Percentiles rank a stretch among this genome's conserved stretches.
Conservation (phyloP, 495 filamentous ascomycete species). For the Aeminium ludgeri region DNA sequence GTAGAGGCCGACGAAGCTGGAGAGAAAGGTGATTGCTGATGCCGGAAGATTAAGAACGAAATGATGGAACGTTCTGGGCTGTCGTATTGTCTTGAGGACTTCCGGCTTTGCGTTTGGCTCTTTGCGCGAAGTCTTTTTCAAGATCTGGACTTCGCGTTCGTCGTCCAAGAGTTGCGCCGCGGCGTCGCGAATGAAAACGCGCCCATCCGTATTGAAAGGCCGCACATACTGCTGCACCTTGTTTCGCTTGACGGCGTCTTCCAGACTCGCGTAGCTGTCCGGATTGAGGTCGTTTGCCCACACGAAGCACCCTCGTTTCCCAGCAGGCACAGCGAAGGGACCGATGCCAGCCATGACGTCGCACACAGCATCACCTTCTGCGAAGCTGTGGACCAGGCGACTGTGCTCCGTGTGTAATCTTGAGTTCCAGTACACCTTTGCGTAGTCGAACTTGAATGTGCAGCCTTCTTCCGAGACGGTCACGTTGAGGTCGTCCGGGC, state of each 20-base stretch:
- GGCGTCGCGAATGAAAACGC: constrained; percentile 56
- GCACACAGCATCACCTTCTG: constrained; percentile 70
- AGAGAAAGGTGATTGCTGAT: constrained; percentile 66
- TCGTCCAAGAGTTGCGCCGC: constrained; percentile 41
- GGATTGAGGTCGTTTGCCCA: constrained; percentile 97
- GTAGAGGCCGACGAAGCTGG: constrained; percentile 73
- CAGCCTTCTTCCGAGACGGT: constrained; percentile 48
- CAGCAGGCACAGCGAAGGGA: constrained; percentile 85
- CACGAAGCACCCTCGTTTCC: constrained; percentile 77
- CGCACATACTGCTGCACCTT: constrained; percentile 64
- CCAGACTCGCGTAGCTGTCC: constrained; percentile 56
- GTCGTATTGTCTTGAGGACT: constrained; percentile 11
- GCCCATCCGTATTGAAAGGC: constrained; percentile 65
- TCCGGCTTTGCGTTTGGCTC: constrained; percentile 12
- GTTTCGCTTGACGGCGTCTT: constrained; percentile 54
- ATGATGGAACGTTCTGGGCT: constrained; percentile 48
- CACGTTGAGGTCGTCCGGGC: constrained; percentile 63
- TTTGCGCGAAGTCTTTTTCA: constrained; percentile 1
- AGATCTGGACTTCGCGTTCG: constrained; percentile 28
- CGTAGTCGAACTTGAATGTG: constrained; percentile 52
- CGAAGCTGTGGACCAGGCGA: constrained; percentile 60
- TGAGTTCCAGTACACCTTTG: constrained; percentile 95
- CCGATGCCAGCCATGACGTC: constrained; percentile 98
- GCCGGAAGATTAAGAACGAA: constrained; percentile 97
- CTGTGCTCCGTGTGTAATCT: constrained; percentile 77